A percentile compares a stretch with the other conserved stretches of the same genome.
phyloP scores from a whole-genome alignment of 192 early-diverging fungal genomes.

The Jimgerdemannia lactiflua region DNA sequence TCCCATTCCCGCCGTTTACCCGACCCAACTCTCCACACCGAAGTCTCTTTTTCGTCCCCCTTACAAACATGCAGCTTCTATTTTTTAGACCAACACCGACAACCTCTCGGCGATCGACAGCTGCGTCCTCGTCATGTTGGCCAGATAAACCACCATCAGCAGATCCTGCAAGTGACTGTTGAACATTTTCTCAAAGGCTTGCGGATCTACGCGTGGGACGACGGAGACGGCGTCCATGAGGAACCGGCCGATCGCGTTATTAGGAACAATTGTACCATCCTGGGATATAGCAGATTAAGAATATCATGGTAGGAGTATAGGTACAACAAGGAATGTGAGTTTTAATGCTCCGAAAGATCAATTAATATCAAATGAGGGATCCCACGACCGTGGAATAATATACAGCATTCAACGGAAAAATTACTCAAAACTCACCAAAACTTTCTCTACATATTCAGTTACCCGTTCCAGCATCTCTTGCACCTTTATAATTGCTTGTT shows the following conservation, averaged over 20 bases:
- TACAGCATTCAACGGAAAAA: too few relatives aligned
- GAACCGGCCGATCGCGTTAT: constrained; percentile 84
- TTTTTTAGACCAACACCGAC: constrained; percentile 69
- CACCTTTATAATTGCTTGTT: constrained; percentile 71
- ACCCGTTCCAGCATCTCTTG: constrained; percentile 85
- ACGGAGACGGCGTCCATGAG: constrained; percentile 91
- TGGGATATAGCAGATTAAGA: constrained; percentile 10
- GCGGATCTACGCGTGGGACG: constrained; percentile 82
- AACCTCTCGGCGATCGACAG: constrained; percentile 91
- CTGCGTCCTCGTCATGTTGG: constrained; percentile 94
- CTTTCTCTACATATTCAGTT: constrained; percentile 73
- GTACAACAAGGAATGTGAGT: too few relatives aligned
- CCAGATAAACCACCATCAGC: constrained; percentile 94
- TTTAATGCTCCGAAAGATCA: not conserved
- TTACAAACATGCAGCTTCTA: too few relatives aligned
- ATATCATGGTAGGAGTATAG: not conserved
- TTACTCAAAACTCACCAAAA: constrained; percentile 44
- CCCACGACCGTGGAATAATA: too few relatives aligned
- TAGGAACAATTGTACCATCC: constrained; percentile 51
- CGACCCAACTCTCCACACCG: too few relatives aligned
- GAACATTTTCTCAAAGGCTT: constrained; percentile 90
- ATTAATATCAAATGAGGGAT: too few relatives aligned
- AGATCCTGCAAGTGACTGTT: constrained; percentile 94
- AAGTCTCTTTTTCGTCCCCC: too few relatives aligned
- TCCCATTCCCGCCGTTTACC: too few relatives aligned